phyloP scores from a whole-genome alignment of 75 land plant genomes.

The Cunninghamia lanceolata region DNA sequence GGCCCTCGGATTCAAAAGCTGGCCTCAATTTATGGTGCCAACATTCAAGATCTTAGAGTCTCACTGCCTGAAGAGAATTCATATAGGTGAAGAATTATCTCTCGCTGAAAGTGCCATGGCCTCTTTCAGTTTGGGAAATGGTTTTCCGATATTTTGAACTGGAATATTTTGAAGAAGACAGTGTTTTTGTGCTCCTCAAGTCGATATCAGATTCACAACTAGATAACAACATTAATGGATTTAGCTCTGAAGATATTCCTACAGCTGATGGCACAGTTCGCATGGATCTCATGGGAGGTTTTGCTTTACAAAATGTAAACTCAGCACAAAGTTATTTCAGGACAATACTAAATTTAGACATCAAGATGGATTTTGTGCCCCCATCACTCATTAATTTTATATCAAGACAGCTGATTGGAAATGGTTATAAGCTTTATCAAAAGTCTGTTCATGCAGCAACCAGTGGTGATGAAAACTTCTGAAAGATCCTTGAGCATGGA shows the following conservation, averaged over 20 bases:
- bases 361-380: too few species aligned
- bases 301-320: constrained; percentile 77
- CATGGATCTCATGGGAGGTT: constrained; percentile 83
- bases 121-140: constrained; percentile 74
- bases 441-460: constrained; percentile 51
- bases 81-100: constrained; percentile 78
- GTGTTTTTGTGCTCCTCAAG: constrained; percentile 62
- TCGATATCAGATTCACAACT: constrained; percentile 41
- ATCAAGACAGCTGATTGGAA: too few species aligned
- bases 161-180: constrained; percentile 80
- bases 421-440: too few species aligned
- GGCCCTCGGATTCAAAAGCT: too few species aligned
- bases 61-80: constrained; percentile 52
- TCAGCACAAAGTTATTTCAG: constrained; percentile 65
- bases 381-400: too few species aligned
- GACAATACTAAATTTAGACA: too few species aligned
- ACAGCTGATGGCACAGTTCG: constrained; percentile 55
- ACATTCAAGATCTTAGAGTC: constrained; percentile 70
- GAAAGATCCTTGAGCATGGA: too few species aligned
- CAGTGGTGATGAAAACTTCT: too few species aligned
- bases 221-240: constrained; percentile 55
- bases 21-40: constrained; percentile 81
- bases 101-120: constrained; percentile 95
- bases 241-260: constrained; percentile 56
- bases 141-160: constrained; percentile 72